These are phyloP conservation scores for Dalbergia cochinchinensis DNA, from an alignment of 306 rosid species.

Conservation along the genomic window DNA sequence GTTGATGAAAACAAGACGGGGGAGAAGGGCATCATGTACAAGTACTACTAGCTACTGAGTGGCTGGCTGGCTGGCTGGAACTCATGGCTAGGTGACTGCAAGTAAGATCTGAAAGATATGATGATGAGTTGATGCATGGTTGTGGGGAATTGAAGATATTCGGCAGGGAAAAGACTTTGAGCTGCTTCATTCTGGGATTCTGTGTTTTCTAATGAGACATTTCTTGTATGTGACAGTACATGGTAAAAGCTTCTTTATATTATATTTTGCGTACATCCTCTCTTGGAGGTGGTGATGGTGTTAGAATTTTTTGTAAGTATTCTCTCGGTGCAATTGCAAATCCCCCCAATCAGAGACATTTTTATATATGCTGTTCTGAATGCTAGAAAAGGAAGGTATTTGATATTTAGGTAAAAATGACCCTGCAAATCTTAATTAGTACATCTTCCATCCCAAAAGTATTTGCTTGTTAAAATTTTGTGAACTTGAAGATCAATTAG, in stretches of 20 bases:
- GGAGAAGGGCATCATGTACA: slow-evolving; percentile 54
- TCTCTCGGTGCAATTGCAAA: slow-evolving; percentile 34
- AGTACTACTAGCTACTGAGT: slow-evolving; percentile 45
- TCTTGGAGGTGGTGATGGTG: slow-evolving; percentile 49
- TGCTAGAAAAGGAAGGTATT: slow-evolving; percentile 42
- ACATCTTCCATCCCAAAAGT: no score
- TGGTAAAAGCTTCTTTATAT: slow-evolving; percentile 54
- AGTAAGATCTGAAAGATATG: slow-evolving; percentile 84
- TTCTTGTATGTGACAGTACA: slow-evolving; percentile 63
- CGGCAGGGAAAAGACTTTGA: slow-evolving; percentile 40
- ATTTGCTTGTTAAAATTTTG: not conserved
- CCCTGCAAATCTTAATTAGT: no score
- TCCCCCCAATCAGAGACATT: slow-evolving; percentile 38
- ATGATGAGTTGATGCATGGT: slow-evolving; percentile 58
- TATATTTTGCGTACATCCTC: slow-evolving; percentile 50
- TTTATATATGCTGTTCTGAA: slow-evolving; percentile 40
- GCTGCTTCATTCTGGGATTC: slow-evolving; percentile 43
- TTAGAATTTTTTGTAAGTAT: slow-evolving; percentile 50
- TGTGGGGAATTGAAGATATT: slow-evolving; percentile 43
- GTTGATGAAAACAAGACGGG: slow-evolving; percentile 65
- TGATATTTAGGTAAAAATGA: slow-evolving; percentile 36
- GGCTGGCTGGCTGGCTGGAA: slow-evolving; percentile 55
- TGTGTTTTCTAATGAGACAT: slow-evolving; percentile 54
- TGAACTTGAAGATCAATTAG: not conserved
- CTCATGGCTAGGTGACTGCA: slow-evolving; percentile 54